Percentiles rank a stretch among this genome's conserved stretches.
Conservation (phyloP, 2,329 filamentous ascomycete genomes). For the Penicillium sp. region DNA sequence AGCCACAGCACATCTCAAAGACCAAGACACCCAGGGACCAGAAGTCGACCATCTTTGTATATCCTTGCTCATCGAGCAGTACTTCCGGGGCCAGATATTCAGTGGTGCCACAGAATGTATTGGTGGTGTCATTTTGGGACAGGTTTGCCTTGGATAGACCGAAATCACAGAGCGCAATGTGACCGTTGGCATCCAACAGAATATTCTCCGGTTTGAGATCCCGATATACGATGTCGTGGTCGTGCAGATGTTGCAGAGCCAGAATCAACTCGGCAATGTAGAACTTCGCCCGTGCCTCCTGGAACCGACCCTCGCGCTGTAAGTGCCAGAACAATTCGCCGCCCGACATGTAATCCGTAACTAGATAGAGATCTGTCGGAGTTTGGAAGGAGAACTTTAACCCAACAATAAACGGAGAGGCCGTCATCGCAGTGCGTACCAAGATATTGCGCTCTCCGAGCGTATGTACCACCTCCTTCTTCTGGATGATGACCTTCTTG, state of each 20-base stretch:
- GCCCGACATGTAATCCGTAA: slow-evolving; percentile 99
- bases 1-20: slow-evolving; percentile 99
- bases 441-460: slow-evolving; percentile 96
- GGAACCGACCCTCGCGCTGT: slow-evolving; percentile 93
- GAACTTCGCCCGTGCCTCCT: slow-evolving; percentile 93
- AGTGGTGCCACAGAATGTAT: slow-evolving; percentile 97
- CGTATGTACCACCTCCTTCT: slow-evolving; percentile 98
- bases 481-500: slow-evolving; percentile 99
- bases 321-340: slow-evolving; percentile 98
- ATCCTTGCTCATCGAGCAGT: slow-evolving; percentile 90
- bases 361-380: slow-evolving; percentile 92
- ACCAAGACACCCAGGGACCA: slow-evolving; percentile 97
- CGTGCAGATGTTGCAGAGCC: slow-evolving; percentile 89
- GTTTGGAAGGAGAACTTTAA: slow-evolving; percentile 99
- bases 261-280: slow-evolving; percentile 98
- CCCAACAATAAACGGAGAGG: slow-evolving; percentile 96
- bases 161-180: slow-evolving; percentile 97
- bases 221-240: slow-evolving; percentile 96
- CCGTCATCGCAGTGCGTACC: slow-evolving; percentile 89
- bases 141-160: slow-evolving; percentile 96
- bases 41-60: slow-evolving; percentile 99
- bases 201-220: slow-evolving; percentile 99
- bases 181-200: slow-evolving; percentile 90
- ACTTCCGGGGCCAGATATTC: slow-evolving; percentile 97
- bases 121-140: slow-evolving; percentile 95